Evolutionary conservation across 495 filamentous ascomycete genomes (phyloP).

Genomic region (Daldinia decipiens): DNA sequence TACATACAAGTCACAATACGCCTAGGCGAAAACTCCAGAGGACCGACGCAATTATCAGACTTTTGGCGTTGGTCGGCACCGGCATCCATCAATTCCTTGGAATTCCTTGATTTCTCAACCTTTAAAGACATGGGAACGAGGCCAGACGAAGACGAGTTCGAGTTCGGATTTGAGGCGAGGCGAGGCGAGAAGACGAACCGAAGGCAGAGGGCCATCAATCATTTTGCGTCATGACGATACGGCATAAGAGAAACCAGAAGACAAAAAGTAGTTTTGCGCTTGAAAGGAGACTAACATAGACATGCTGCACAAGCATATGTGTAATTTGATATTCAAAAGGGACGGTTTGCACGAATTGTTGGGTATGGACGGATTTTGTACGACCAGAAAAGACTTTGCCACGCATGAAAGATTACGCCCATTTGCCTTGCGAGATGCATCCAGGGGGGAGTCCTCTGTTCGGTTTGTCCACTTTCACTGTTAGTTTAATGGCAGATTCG

Average conservation of each 20-base stretch:
- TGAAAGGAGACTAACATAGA: slow-evolving; percentile 53
- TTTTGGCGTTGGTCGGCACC: slow-evolving; percentile 11
- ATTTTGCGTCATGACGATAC: slow-evolving; percentile 48
- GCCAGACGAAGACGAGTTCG: slow-evolving; percentile 35
- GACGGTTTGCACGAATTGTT: slow-evolving; percentile 38
- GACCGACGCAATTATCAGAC: slow-evolving; percentile 12
- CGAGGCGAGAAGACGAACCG: neutral
- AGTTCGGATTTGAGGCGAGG: neutral
- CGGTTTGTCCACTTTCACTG: neutral
- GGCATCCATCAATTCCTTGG: neutral
- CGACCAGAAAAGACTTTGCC: slow-evolving; percentile 46
- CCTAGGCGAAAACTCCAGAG: slow-evolving; percentile 1
- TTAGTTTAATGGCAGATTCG: slow-evolving; percentile 3
- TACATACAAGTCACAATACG: neutral
- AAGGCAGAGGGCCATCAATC: slow-evolving; percentile 31
- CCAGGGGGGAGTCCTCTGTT: slow-evolving; percentile 10
- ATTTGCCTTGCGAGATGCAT: slow-evolving; percentile 34
- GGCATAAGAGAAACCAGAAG: slow-evolving; percentile 49
- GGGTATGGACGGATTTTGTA: slow-evolving; percentile 43
- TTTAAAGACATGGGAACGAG: slow-evolving; percentile 39
- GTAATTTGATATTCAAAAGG: slow-evolving; percentile 55
- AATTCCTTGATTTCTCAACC: slow-evolving; percentile 27
- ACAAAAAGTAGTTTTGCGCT: slow-evolving; percentile 48
- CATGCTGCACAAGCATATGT: slow-evolving; percentile 52
- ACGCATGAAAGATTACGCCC: slow-evolving; percentile 38